These are phyloP conservation scores for Jacaranda mimosifolia DNA, from an alignment of 257 asterid species.

Conservation along the genomic window DNA sequence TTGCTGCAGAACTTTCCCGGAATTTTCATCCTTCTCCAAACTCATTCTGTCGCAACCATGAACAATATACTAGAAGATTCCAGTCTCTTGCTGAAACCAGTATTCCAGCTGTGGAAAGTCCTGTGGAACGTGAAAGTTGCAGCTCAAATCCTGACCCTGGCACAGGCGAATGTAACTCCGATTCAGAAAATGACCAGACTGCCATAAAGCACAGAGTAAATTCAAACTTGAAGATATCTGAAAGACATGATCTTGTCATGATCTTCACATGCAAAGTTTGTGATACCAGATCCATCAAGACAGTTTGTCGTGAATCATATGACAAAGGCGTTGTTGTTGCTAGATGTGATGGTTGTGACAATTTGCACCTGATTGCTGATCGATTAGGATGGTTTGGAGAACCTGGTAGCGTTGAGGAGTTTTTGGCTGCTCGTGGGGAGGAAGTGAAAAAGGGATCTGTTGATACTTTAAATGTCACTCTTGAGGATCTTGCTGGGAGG, in stretches of 20 bases:
- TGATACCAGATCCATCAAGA: constrained; percentile 75
- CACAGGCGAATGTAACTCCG: constrained; percentile 28
- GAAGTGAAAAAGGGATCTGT: constrained; percentile 76
- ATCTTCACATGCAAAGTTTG: constrained; percentile 83
- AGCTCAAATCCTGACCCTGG: constrained; percentile 37
- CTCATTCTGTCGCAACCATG: constrained; percentile 45
- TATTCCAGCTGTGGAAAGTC: constrained; percentile 37
- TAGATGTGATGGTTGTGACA: constrained; percentile 82
- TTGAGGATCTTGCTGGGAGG: constrained; percentile 84
- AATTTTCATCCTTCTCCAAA: constrained; percentile 49
- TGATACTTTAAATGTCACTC: constrained; percentile 69
- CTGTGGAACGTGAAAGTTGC: constrained; percentile 42
- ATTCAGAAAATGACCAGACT: constrained; percentile 34
- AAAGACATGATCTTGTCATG: constrained; percentile 79
- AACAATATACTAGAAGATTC: constrained; percentile 49
- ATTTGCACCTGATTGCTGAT: constrained; percentile 87
- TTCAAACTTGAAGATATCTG: constrained; percentile 62
- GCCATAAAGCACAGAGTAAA: constrained; percentile 50
- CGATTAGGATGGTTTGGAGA: constrained; percentile 95
- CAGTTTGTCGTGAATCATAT: constrained; percentile 76
- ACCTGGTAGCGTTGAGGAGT: constrained; percentile 80
- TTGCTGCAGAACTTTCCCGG: constrained; percentile 51
- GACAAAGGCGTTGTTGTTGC: constrained; percentile 89
- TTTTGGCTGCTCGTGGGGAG: constrained; percentile 87
- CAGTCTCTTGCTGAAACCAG: constrained; percentile 52